Evolutionary conservation across 2,329 filamentous ascomycete genomes (phyloP), one percentile per base, ranked within the genome.

Genomic region (Diplodia corticola): DNA sequence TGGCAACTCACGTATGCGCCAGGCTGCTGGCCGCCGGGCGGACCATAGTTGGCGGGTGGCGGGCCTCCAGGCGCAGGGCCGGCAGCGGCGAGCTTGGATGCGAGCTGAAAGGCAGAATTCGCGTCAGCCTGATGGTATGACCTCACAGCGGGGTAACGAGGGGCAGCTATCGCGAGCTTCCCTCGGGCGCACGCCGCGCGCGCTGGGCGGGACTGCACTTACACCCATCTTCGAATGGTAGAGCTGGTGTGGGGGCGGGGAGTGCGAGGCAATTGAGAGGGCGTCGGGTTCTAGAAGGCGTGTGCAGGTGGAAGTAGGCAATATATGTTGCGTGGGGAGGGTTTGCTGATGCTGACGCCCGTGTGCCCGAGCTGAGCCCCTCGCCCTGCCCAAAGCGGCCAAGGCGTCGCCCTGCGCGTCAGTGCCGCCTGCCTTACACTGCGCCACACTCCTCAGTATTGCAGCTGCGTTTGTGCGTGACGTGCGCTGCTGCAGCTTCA

Each of bases 1-100:
- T 64, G 44, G 40, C 64, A 65, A 85, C 85, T 83, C 79, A 87
- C 85, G 76, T 86, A 85, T 77, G 80, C 80, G 70, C 79, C 79
- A 69, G 74, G 75, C 66, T 74, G 79, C 68, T 74, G 72, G 54
- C 70, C 70, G 20, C 67, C 71, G n/a, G 57, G 44, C 26, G 57
- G 57, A 17, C 40, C 40, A 35, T 61, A 30, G 67, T 54, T 20
- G 57, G 63, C 44, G 26, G 53, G 33, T 40, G 46, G 50, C 26
- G 65, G 70, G 64, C 75, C 74, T 22, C 76, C 77, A 66, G 71
- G 69, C 54, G 74, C 71, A 65, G 75, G 70, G 50, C 74, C 75
- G 50, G 80, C 75, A 60, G 80, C 81, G 48, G 80, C 80, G 72
- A 83, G 78, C 71, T 83, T 83, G 51, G 73, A 77, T 69, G 81